Evolutionary conservation across 305 asterid species (phyloP).

Genomic region (Fraxinus floribunda): DNA sequence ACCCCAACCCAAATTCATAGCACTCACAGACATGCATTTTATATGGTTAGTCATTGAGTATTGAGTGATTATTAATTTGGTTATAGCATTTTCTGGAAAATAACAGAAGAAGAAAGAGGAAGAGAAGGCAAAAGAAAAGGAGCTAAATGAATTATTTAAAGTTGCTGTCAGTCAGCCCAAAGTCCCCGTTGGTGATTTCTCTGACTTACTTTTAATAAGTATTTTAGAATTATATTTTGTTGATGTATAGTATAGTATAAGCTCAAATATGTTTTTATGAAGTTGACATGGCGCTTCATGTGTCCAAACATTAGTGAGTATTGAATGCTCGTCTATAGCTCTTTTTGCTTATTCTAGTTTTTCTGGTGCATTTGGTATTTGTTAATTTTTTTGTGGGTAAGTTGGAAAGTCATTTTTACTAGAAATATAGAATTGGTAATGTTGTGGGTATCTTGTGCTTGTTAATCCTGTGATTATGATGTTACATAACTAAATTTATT

Average conservation of each 20-base stretch:
- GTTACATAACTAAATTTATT: neutral
- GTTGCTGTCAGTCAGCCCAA: constrained; percentile 92
- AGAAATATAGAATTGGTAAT: neutral
- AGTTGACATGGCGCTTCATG: neutral
- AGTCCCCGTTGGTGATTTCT: constrained; percentile 76
- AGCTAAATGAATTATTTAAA: constrained; percentile 76
- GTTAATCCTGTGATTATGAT: neutral
- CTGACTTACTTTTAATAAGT: neutral
- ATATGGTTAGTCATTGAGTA: constrained; percentile 5
- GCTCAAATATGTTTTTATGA: neutral
- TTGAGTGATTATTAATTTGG: neutral
- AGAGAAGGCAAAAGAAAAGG: constrained; percentile 86
- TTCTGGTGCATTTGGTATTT: neutral
- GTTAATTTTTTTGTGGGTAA: neutral
- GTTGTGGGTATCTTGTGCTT: neutral
- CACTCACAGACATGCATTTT: neutral
- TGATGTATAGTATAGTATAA: neutral
- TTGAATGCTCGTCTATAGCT: neutral
- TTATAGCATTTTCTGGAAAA: neutral
- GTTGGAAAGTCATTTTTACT: neutral
- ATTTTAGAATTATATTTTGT: neutral
- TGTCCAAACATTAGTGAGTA: neutral
- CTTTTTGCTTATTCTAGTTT: neutral
- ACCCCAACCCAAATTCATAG: neutral
- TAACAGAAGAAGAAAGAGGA: constrained; percentile 95